Conservation (phyloP, 805 yeast species). For the Metschnikowia kofuensis region DNA sequence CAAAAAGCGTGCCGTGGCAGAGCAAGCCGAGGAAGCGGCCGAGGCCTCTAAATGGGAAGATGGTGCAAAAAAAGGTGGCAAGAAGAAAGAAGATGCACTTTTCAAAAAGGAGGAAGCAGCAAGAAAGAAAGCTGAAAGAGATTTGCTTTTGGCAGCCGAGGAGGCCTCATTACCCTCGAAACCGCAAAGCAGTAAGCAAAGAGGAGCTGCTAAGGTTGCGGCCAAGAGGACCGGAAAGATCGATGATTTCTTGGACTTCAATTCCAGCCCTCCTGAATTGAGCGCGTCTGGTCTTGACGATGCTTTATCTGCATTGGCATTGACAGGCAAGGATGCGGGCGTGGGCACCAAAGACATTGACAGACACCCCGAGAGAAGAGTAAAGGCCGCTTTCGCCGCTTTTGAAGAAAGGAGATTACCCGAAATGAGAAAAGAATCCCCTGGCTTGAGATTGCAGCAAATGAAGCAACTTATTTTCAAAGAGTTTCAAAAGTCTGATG, state of each 20-base stretch:
- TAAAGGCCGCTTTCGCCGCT: slow-evolving; percentile 74
- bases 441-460: slow-evolving; percentile 79
- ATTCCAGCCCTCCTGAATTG: slow-evolving; percentile 49
- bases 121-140: slow-evolving; percentile 79
- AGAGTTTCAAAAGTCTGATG: slow-evolving; percentile 78
- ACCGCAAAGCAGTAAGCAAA: slow-evolving; percentile 49
- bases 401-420: slow-evolving; percentile 72
- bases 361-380: slow-evolving; percentile 86
- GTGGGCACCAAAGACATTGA: slow-evolving; percentile 64
- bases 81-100: slow-evolving; percentile 66
- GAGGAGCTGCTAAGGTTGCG: slow-evolving; percentile 69
- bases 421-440: slow-evolving; percentile 68
- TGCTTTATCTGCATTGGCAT: slow-evolving; percentile 73
- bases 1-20: slow-evolving; percentile 53
- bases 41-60: slow-evolving; percentile 69
- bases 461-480: slow-evolving; percentile 68
- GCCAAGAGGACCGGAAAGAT: slow-evolving; percentile 58
- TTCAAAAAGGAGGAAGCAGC: slow-evolving; percentile 75
- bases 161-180: slow-evolving; percentile 62
- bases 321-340: slow-evolving; percentile 56
- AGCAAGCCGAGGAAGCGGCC: slow-evolving; percentile 42
- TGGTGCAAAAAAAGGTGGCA: slow-evolving; percentile 66
- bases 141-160: slow-evolving; percentile 60
- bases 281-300: slow-evolving; percentile 74
- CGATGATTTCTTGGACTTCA: slow-evolving; percentile 62